Evolutionary conservation across 2,329 filamentous ascomycete genomes (phyloP).

Genomic region (Thermomyces lanuginosus): DNA sequence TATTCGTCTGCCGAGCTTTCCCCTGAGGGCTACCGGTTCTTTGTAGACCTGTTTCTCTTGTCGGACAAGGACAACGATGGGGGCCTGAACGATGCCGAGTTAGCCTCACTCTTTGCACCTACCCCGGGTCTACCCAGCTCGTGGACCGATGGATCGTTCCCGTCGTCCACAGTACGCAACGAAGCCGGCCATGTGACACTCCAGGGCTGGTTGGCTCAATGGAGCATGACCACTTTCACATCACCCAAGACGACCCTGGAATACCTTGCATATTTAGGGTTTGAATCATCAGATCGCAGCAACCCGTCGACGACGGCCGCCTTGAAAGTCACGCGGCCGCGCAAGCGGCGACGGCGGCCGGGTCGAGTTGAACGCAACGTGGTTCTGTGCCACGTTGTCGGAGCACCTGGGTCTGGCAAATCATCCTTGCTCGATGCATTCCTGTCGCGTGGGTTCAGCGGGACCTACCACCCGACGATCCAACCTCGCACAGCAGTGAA

Average conservation of each 20-base stretch:
- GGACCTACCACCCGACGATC: constrained; percentile 81
- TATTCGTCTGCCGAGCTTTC: constrained; percentile 87
- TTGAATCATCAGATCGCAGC: constrained; percentile 58
- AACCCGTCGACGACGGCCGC: constrained; percentile 65
- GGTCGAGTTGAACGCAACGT: constrained; percentile 87
- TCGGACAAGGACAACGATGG: constrained; percentile 98
- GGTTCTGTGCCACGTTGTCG: constrained; percentile 81
- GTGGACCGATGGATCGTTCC: constrained; percentile 80
- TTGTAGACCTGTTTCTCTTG: constrained; percentile 85
- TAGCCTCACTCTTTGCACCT: constrained; percentile 75
- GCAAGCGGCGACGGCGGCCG: constrained; percentile 66
- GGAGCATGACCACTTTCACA: constrained; percentile 98
- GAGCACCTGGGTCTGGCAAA: constrained; percentile 74
- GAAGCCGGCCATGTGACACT: constrained; percentile 90
- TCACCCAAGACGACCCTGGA: constrained; percentile 89
- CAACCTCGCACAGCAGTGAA: constrained; percentile 89
- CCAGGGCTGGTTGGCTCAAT: constrained; percentile 95
- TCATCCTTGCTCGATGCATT: constrained; percentile 83
- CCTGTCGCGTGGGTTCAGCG: constrained; percentile 69
- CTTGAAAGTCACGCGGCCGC: constrained; percentile 79
- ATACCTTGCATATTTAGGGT: constrained; percentile 90
- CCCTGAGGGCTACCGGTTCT: constrained; percentile 88
- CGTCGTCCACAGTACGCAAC: constrained; percentile 83
- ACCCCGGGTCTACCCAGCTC: constrained; percentile 76
- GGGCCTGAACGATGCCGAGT: constrained; percentile 70